Conservation (phyloP, 1,139 yeast genomes). For the Candida pseudoviswanathii region DNA sequence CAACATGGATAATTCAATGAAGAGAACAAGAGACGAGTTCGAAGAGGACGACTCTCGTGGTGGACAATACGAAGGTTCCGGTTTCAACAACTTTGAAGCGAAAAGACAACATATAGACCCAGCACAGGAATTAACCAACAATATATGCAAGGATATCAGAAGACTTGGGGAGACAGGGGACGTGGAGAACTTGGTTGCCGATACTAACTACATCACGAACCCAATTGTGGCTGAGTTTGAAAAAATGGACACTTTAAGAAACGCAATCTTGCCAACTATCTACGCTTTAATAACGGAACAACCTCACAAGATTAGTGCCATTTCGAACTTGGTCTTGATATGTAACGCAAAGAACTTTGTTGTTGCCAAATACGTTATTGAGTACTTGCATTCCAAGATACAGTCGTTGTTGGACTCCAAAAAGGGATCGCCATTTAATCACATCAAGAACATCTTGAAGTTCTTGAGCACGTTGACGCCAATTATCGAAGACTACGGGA, state of each 20-base stretch:
- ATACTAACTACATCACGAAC: slow-evolving; percentile 64
- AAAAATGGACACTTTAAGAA: slow-evolving; percentile 62
- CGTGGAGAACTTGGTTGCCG: slow-evolving; percentile 56
- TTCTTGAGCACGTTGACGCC: slow-evolving; percentile 69
- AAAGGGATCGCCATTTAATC: slow-evolving; percentile 53
- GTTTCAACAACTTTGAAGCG: slow-evolving; percentile 17
- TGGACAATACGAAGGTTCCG: slow-evolving; percentile 19
- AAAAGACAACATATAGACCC: slow-evolving; percentile 48
- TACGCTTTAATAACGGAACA: slow-evolving; percentile 79
- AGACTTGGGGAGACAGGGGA: slow-evolving; percentile 67
- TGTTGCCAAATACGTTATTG: slow-evolving; percentile 72
- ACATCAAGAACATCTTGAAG: slow-evolving; percentile 69
- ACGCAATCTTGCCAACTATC: slow-evolving; percentile 61
- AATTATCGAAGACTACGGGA: slow-evolving; percentile 54
- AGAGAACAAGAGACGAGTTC: slow-evolving; percentile 45
- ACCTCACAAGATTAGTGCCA: slow-evolving; percentile 80
- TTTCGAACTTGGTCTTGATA: slow-evolving; percentile 69
- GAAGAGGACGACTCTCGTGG: slow-evolving; percentile 21
- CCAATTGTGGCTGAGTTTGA: slow-evolving; percentile 73
- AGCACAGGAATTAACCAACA: slow-evolving; percentile 41
- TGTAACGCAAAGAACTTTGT: slow-evolving; percentile 67
- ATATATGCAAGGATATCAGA: slow-evolving; percentile 57
- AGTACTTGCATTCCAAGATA: slow-evolving; percentile 64
- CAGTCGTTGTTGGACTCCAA: slow-evolving; percentile 51
- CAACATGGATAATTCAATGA: slow-evolving; percentile 16